phyloP scores from a whole-genome alignment of 169 alveolate genomes.

The Cryptosporidium bovis region DNA sequence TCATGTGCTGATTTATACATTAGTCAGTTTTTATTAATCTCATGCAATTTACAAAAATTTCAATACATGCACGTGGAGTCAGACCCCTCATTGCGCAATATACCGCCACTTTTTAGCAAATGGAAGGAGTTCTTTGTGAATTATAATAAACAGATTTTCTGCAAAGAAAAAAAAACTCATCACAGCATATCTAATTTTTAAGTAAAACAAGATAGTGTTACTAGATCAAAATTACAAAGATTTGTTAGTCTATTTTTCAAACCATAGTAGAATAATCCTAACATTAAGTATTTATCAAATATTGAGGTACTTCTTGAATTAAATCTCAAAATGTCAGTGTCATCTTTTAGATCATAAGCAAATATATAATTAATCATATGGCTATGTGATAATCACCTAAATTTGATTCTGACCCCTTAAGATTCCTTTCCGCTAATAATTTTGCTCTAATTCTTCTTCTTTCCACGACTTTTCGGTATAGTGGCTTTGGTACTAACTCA shows the following conservation, averaged over 20 bases:
- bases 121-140: not conserved
- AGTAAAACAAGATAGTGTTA: not conserved
- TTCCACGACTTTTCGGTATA: constrained; percentile 79
- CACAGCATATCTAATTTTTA: not conserved
- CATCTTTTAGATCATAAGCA: not conserved
- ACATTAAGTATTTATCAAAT: too few species aligned
- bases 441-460: constrained; percentile 74
- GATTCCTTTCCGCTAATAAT: constrained; percentile 56
- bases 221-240: too few species aligned
- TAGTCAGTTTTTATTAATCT: constrained; percentile 18
- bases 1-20: constrained; percentile 75
- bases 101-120: not conserved
- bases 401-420: not conserved
- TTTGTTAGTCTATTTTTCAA: too few species aligned
- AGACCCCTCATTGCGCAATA: constrained; percentile 33
- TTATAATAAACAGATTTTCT: too few species aligned
- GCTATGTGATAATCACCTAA: not conserved
- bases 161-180: not conserved
- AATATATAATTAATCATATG: not conserved
- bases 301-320: constrained; percentile 6
- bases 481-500: constrained; percentile 87
- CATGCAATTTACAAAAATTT: constrained; percentile 12
- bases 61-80: constrained; percentile 75
- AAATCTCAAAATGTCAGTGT: not conserved
- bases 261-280: too few species aligned